Percentiles rank a stretch among this genome's conserved stretches.
phyloP scores from a whole-genome alignment of 257 asterid species.

The Petrea volubilis region DNA sequence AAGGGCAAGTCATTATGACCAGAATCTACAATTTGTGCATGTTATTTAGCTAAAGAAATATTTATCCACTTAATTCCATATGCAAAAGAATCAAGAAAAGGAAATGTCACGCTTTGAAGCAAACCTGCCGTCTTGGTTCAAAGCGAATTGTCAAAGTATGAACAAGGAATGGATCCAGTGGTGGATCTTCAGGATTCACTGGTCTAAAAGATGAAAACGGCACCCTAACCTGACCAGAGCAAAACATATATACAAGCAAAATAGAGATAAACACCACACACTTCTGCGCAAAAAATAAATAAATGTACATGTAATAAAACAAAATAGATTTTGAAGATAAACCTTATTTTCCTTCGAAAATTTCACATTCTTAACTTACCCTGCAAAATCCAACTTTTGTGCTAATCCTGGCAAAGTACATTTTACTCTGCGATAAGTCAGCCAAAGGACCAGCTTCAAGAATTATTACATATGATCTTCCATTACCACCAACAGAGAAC shows the following conservation, averaged over 20 bases:
- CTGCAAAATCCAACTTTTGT: conserved; percentile 96
- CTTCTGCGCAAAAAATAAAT: background rate
- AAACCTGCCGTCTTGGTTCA: conserved; percentile 96
- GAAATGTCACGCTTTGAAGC: conserved; percentile 5
- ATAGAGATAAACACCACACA: background rate
- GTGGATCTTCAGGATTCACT: conserved; percentile 88
- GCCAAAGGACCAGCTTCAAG: conserved; percentile 92
- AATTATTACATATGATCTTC: conserved; percentile 83
- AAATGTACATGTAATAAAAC: background rate
- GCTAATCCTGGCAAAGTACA: conserved; percentile 86
- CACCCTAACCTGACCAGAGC: conserved; percentile 72
- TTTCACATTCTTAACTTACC: conserved; percentile 52
- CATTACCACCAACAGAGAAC: conserved; percentile 95
- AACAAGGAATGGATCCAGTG: conserved; percentile 92
- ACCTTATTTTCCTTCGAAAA: background rate
- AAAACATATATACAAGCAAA: conserved; percentile 1
- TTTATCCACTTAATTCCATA: background rate
- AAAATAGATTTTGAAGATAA: conserved; percentile 1
- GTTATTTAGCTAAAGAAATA: background rate
- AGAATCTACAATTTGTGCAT: background rate
- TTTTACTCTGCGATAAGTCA: conserved; percentile 70
- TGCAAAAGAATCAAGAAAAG: background rate
- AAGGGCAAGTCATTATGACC: background rate
- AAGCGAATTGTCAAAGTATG: conserved; percentile 91
- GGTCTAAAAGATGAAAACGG: conserved; percentile 94